Evolutionary conservation across 345 rosid genomes (phyloP), one percentile per base, ranked within the genome.

Genomic region (Hibiscus syriacus): DNA sequence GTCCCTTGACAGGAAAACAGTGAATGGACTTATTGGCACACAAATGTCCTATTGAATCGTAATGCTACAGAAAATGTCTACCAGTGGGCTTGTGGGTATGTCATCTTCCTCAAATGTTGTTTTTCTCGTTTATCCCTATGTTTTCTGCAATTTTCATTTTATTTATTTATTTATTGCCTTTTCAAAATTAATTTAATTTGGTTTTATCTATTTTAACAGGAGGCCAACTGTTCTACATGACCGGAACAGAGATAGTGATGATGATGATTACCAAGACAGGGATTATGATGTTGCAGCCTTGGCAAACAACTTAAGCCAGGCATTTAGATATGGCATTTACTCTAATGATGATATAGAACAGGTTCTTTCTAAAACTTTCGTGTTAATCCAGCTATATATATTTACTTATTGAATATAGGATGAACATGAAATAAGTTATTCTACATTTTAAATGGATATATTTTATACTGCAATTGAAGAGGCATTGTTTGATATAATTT

Each of bases 241-340:
- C 71, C 90, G 86, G 46, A 77, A 70, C 55, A 87, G 96, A 79
- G 97, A 92, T 77, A 90, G 97, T 48, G 96, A 88, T 79, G 98
- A 48, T 48, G 53, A 88, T 77, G 96, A 88, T 81, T 88, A 86
- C 73, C 98, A 86, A 66, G 96, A 92, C 72, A 86, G 98, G 79
- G 98, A 92, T 73, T 92, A 86, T 76, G 97, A 92, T 80, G 97
- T 88, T 78, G 96, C 96, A 50, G 95, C 90, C 71, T 79, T 92
- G 55, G 97, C 97, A 73, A 92, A 86, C 76, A 90, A 92, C 73
- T 79, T 92, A 70, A 92, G 90, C 73, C 92, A 90, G 84, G 98
- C 97, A 60, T 92, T 90, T 74, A 84, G 85, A 76, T 92, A 85
- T 82, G 97, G 92, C 62, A 88, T 88, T 66, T 92, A 92, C 83